Evolutionary conservation across 495 filamentous ascomycete species (phyloP), one percentile per base, ranked within the genome.

Genomic region (Aspergillus leporis): DNA sequence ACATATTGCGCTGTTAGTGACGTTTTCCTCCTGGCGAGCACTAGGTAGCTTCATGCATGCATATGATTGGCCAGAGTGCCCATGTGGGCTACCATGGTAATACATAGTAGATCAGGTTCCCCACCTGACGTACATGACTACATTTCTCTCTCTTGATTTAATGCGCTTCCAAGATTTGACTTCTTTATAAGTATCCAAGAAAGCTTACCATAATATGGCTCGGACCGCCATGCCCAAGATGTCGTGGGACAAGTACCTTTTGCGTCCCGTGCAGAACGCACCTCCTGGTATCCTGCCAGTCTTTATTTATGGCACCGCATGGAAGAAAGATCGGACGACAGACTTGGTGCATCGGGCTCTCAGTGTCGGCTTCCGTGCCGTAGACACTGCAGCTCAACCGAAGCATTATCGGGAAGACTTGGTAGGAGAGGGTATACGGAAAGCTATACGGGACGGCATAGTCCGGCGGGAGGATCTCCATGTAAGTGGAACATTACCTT

Each of bases 251-350:
- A 67, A 56, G 21, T 71, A 74, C 45, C 60, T 61, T 57, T 64
- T 77, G 49, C 73, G 70, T 23, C 62, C 70, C n/a, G 62, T 61
- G 28, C 70, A 63, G 36, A 59, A 66, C 28, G 66, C 66, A 7
- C 59, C 63, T 12, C 60, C 72, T 23, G 60, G 68, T 7, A 53
- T 65, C 18, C 58, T 79, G 32, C 87, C 87, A 7, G 74, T 77
- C 56, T 79, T 92, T 59, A 70, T 94, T 56, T 95, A 95, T 66
- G 91, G 90, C 45, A 93, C 90, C 8, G 91, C 91, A n/a, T 93
- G 90, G 91, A 93, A 93, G 73, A 89, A 90, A 68, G 85, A 86
- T 3, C 72, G 71, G 28, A 91, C 88, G 0, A 78, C 82, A 19
- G 79, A 84, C 36, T 78, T 92, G 1, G 89, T 93, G 25, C 79